Conservation (phyloP, 2,329 filamentous ascomycete species). For the Calonectria henricotiae region DNA sequence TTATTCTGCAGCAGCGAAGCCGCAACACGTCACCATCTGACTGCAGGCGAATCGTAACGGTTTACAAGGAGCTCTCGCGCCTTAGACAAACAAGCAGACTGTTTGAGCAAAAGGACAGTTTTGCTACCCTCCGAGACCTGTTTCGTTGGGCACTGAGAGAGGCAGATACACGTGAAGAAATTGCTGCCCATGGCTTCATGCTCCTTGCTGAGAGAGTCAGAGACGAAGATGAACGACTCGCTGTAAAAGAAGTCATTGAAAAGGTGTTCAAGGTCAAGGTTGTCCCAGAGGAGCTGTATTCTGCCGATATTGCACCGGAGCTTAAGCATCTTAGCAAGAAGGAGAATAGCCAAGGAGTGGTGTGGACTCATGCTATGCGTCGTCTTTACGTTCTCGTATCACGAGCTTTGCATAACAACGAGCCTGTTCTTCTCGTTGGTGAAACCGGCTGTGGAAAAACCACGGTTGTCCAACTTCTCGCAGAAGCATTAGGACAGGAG, state of each 20-base stretch:
- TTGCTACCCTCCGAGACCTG: constrained; percentile 94
- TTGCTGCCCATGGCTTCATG: constrained; percentile 96
- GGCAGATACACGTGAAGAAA: constrained; percentile 88
- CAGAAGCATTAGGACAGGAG: constrained; percentile 82
- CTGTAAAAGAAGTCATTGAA: constrained; percentile 91
- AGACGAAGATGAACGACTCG: constrained; percentile 87
- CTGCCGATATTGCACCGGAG: constrained; percentile 71
- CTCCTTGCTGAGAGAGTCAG: constrained; percentile 94
- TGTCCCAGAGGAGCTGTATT: constrained; percentile 82
- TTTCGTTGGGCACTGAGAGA: constrained; percentile 94
- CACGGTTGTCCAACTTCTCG: constrained; percentile 93
- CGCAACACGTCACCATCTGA: constrained; percentile 91
- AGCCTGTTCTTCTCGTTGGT: constrained; percentile 94
- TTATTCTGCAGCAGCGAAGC: constrained; percentile 90
- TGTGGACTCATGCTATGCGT: constrained; percentile 97
- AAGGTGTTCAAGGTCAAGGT: constrained; percentile 90
- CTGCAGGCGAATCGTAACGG: constrained; percentile 90
- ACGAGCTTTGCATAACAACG: constrained; percentile 88
- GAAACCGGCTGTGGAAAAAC: constrained; percentile 99
- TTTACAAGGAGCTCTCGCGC: constrained; percentile 93
- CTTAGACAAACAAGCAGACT: constrained; percentile 91
- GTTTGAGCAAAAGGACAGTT: constrained; percentile 98
- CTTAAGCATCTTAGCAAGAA: constrained; percentile 66
- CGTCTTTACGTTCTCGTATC: constrained; percentile 92
- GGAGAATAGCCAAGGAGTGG: constrained; percentile 76